Evolutionary conservation across 1,284 basidiomycete genomes (phyloP).

Genomic region (Gymnopus androsaceus): DNA sequence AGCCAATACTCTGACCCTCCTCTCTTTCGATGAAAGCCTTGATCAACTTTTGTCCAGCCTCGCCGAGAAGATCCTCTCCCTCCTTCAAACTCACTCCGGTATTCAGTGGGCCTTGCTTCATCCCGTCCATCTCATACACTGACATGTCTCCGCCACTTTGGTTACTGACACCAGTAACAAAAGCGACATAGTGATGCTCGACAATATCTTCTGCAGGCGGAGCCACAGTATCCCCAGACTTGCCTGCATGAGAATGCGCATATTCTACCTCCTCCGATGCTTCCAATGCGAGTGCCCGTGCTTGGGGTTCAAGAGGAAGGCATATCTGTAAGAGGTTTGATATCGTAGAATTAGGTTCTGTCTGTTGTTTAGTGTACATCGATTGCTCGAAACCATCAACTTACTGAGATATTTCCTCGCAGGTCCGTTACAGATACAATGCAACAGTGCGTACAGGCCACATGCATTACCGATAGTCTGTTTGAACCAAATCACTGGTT

Average conservation of each 20-base stretch:
- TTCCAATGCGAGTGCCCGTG: constrained; percentile 33
- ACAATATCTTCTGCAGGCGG: constrained; percentile 31
- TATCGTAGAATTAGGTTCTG: constrained; percentile 29
- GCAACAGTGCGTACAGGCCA: constrained; percentile 36
- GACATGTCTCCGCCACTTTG: constrained; percentile 28
- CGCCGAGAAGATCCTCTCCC: constrained; percentile 31
- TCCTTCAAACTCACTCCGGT: constrained; percentile 25
- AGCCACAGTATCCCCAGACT: constrained; percentile 26
- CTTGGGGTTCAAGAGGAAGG: constrained; percentile 28
- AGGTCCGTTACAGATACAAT: constrained; percentile 32
- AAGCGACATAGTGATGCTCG: constrained; percentile 35
- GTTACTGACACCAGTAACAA: constrained; percentile 30
- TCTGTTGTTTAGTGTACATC: neutral
- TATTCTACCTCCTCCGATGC: constrained; percentile 31
- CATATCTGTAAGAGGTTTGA: constrained; percentile 26
- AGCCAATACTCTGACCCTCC: constrained; percentile 28
- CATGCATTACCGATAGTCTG: constrained; percentile 39
- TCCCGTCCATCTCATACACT: constrained; percentile 38
- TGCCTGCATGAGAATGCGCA: constrained; percentile 30
- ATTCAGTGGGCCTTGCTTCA: constrained; percentile 35
- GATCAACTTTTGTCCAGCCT: constrained; percentile 28
- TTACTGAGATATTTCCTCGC: constrained; percentile 29
- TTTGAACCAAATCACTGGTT: constrained; percentile 35
- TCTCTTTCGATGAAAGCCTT: constrained; percentile 29
- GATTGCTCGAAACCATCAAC: neutral